Conservation (phyloP, 805 yeast genomes). For the Saccharomyces paradoxus region DNA sequence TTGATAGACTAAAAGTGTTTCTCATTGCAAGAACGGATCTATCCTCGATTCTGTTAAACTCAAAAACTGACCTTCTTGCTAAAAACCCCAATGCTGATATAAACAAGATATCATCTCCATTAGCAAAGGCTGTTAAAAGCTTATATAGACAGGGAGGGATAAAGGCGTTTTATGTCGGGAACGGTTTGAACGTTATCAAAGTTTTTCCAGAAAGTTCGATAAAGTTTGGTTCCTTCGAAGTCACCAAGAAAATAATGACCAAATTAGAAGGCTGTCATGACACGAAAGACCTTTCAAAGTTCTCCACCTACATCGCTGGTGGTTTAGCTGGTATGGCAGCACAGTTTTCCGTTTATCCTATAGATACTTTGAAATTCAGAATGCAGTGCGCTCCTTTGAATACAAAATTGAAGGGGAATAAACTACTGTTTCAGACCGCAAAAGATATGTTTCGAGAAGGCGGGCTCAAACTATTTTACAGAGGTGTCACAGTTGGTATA, state of each 20-base stretch:
- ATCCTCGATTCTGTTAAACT: slow-evolving; percentile 57
- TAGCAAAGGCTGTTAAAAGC: slow-evolving; percentile 70
- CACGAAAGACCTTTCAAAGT: slow-evolving; percentile 58
- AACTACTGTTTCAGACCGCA: slow-evolving; percentile 58
- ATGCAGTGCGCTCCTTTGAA: slow-evolving; percentile 86
- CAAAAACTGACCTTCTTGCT: slow-evolving; percentile 41
- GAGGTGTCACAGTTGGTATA: slow-evolving; percentile 87
- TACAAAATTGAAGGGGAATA: slow-evolving; percentile 50
- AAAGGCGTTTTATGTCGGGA: slow-evolving; percentile 85
- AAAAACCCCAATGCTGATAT: slow-evolving; percentile 32
- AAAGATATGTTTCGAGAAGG: slow-evolving; percentile 70
- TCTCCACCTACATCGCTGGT: slow-evolving; percentile 84
- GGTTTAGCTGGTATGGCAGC: slow-evolving; percentile 94
- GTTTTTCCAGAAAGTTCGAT: slow-evolving; percentile 97
- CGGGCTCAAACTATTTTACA: slow-evolving; percentile 68
- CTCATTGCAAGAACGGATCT: slow-evolving; percentile 84
- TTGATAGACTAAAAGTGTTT: slow-evolving; percentile 89
- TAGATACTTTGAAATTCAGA: slow-evolving; percentile 89
- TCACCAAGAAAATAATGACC: slow-evolving; percentile 69
- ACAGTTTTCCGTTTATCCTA: slow-evolving; percentile 88
- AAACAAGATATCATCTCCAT: slow-evolving; percentile 58
- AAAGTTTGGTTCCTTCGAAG: slow-evolving; percentile 92
- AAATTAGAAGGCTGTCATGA: slow-evolving; percentile 67
- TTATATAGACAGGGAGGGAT: slow-evolving; percentile 86
- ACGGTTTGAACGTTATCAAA: slow-evolving; percentile 85